Percentiles rank a stretch among this genome's conserved stretches.
phyloP scores from a whole-genome alignment of 139 green algal genomes.

The Chlorella sorokiniana region DNA sequence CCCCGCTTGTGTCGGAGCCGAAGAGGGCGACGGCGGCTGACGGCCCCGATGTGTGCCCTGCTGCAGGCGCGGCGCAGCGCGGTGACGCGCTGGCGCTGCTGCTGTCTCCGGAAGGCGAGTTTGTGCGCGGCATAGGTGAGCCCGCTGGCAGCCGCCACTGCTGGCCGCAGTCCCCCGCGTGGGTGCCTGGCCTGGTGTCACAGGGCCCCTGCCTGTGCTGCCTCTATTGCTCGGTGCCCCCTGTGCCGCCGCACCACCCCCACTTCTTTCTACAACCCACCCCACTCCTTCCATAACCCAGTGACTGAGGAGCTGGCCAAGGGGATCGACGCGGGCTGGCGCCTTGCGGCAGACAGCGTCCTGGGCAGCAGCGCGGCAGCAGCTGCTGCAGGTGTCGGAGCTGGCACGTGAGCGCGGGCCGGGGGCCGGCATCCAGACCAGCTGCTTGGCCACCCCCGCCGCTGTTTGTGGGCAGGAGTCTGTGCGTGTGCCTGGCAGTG shows the following conservation, averaged over 20 bases:
- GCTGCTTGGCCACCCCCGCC: too few relatives aligned
- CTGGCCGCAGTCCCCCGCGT: too few relatives aligned
- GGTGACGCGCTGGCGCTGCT: slow-evolving; percentile 73
- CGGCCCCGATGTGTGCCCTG: not conserved
- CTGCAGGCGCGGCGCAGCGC: slow-evolving; percentile 34
- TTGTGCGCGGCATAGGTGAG: slow-evolving; percentile 71
- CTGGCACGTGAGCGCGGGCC: not conserved
- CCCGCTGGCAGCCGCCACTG: not conserved
- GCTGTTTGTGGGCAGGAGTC: too few relatives aligned
- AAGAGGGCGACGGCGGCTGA: too few relatives aligned
- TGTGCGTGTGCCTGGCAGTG: too few relatives aligned
- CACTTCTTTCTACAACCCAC: not conserved
- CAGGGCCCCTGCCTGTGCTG: too few relatives aligned
- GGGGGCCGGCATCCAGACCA: too few relatives aligned
- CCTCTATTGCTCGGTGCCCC: not conserved
- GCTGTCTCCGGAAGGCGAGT: slow-evolving; percentile 72
- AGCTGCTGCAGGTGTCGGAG: slow-evolving; percentile 9
- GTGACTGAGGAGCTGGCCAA: slow-evolving; percentile 87
- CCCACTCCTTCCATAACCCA: not conserved
- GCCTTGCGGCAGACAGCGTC: slow-evolving; percentile 60
- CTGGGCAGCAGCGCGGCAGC: slow-evolving; percentile 26
- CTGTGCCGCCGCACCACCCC: not conserved
- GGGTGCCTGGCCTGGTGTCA: too few relatives aligned
- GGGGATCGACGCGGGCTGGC: slow-evolving; percentile 74
- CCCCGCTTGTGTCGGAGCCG: not conserved